phyloP scores from a whole-genome alignment of 805 yeast species.

The Kluyveromyces dobzhanskii region DNA sequence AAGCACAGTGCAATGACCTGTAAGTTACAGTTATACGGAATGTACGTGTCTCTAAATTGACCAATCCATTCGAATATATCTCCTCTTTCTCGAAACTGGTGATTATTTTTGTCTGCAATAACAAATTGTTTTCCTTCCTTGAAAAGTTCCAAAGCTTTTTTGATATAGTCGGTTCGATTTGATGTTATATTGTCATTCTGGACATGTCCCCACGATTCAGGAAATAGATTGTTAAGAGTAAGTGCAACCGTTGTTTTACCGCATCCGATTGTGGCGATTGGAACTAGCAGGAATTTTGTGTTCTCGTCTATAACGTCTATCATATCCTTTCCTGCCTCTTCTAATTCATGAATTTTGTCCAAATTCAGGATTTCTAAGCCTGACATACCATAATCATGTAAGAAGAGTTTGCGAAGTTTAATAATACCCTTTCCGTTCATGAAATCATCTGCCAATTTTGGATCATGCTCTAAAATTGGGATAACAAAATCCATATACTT shows the following conservation, averaged over 20 bases:
- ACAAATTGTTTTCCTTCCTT: slow-evolving; percentile 38
- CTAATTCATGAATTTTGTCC: slow-evolving; percentile 32
- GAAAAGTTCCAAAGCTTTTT: slow-evolving; percentile 36
- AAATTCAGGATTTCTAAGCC: slow-evolving; percentile 52
- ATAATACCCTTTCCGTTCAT: slow-evolving; percentile 63
- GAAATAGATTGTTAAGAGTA: slow-evolving; percentile 47
- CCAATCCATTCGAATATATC: slow-evolving; percentile 51
- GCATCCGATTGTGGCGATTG: slow-evolving; percentile 88
- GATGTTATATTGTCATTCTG: slow-evolving; percentile 72
- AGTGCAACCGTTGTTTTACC: slow-evolving; percentile 83
- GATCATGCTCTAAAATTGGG: slow-evolving; percentile 44
- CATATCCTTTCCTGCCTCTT: slow-evolving; percentile 32
- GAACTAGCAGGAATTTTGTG: slow-evolving; percentile 57
- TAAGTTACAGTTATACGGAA: slow-evolving; percentile 37
- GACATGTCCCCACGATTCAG: slow-evolving; percentile 54
- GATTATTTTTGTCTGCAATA: slow-evolving; percentile 79
- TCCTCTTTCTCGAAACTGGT: slow-evolving; percentile 57
- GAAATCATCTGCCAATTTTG: slow-evolving; percentile 39
- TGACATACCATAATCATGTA: slow-evolving; percentile 42
- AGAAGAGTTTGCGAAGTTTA: slow-evolving; percentile 56
- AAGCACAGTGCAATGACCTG: slow-evolving; percentile 66
- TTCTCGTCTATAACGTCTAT: slow-evolving; percentile 29
- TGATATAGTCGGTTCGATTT: slow-evolving; percentile 42
- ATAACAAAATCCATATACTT: slow-evolving; percentile 63
- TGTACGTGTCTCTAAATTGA: slow-evolving; percentile 35